These are phyloP conservation scores for Drechslerella dactyloides DNA, from an alignment of 2,329 filamentous ascomycete genomes.

Conservation along the genomic window DNA sequence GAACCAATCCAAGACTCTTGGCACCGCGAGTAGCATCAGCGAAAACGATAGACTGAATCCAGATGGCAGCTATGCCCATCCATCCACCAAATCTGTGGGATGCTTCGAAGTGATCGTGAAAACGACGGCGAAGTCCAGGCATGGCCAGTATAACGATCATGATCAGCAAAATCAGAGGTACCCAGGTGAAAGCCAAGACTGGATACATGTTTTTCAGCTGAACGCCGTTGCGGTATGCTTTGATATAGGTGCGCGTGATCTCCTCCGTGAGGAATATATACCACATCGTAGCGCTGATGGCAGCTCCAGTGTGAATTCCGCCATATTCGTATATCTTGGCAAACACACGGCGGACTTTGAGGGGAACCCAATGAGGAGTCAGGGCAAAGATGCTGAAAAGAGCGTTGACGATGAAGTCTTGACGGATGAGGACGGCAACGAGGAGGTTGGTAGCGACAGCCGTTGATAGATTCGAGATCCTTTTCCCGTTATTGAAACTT, in stretches of 20 bases:
- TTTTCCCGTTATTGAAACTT: constrained; percentile 22
- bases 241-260: constrained; percentile 54
- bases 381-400: constrained; percentile 61
- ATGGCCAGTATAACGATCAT: constrained; percentile 65
- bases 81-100: constrained; percentile 76
- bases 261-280: constrained; percentile 58
- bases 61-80: constrained; percentile 70
- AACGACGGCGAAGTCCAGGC: constrained; percentile 67
- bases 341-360: constrained; percentile 60
- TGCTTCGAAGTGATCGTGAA: constrained; percentile 73
- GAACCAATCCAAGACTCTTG: constrained; percentile 52
- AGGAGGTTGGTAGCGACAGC: constrained; percentile 60
- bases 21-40: constrained; percentile 56
- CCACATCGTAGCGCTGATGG: constrained; percentile 62
- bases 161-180: constrained; percentile 65
- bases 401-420: constrained; percentile 64
- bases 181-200: constrained; percentile 51
- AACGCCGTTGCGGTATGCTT: constrained; percentile 23
- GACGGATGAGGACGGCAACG: constrained; percentile 62
- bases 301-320: constrained; percentile 64
- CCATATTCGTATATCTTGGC: constrained; percentile 65
- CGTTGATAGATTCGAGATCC: constrained; percentile 30
- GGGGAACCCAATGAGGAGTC: constrained; percentile 60
- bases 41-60: constrained; percentile 67
- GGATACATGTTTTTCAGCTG: constrained; percentile 33